Percentiles rank a stretch among this genome's conserved stretches.
phyloP scores from a whole-genome alignment of 2,329 filamentous ascomycete genomes.

The Botryosphaeria dothidea region DNA sequence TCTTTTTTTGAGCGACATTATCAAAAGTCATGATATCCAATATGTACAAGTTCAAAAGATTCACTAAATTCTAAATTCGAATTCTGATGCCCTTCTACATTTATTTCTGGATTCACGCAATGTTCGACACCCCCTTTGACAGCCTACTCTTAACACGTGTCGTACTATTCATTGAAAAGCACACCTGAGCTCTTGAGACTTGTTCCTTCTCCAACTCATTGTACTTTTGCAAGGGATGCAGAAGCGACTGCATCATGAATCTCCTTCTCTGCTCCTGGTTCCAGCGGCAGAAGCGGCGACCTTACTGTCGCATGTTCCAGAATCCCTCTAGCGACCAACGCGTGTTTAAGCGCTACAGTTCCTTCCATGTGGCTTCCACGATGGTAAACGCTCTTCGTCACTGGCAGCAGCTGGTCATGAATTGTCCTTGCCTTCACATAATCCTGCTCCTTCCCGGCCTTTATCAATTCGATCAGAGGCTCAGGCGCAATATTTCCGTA shows the following conservation, averaged over 20 bases:
- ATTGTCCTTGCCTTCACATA: conserved; percentile 50
- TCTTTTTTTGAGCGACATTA: too few relatives aligned
- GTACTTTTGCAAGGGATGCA: conserved; percentile 25
- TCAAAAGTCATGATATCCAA: too few relatives aligned
- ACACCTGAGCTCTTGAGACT: too few relatives aligned
- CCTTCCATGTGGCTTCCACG: conserved; percentile 59
- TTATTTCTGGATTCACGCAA: too few relatives aligned
- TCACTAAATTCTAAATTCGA: too few relatives aligned
- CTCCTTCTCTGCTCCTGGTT: conserved; percentile 45
- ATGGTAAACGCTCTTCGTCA: conserved; percentile 58
- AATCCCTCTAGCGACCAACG: conserved; percentile 53
- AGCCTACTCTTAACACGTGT: too few relatives aligned
- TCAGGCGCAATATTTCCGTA: conserved; percentile 57
- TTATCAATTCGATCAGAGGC: conserved; percentile 51
- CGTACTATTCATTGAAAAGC: too few relatives aligned
- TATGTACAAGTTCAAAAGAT: too few relatives aligned
- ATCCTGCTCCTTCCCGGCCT: conserved; percentile 52
- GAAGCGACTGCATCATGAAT: conserved; percentile 44
- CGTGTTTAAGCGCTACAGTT: conserved; percentile 53
- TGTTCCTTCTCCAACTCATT: too few relatives aligned
- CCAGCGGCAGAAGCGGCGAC: conserved; percentile 49
- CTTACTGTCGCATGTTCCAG: conserved; percentile 52
- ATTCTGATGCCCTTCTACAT: too few relatives aligned
- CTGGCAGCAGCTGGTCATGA: conserved; percentile 53
- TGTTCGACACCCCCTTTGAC: too few relatives aligned